phyloP scores from a whole-genome alignment of 805 yeast genomes.

The Hanseniaspora lachancei region DNA sequence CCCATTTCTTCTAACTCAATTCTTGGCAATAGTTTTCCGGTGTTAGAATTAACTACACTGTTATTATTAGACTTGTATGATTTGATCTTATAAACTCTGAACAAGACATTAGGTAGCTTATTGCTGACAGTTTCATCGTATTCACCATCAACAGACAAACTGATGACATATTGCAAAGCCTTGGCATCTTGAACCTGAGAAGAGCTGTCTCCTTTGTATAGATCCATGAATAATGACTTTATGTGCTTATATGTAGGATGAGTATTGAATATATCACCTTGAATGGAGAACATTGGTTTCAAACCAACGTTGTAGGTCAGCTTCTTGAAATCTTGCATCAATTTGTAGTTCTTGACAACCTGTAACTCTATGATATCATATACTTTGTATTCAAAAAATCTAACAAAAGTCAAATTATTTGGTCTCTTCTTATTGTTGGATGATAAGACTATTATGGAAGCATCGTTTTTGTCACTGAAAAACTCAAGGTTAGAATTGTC shows the following conservation, averaged over 20 bases:
- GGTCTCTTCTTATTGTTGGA: constrained; percentile 84
- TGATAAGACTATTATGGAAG: constrained; percentile 68
- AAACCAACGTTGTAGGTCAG: constrained; percentile 74
- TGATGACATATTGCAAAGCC: constrained; percentile 81
- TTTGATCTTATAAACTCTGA: constrained; percentile 80
- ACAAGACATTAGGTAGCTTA: constrained; percentile 65
- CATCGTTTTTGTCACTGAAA: constrained; percentile 87
- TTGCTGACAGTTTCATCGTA: constrained; percentile 43
- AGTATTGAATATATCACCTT: constrained; percentile 80
- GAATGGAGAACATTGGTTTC: constrained; percentile 87
- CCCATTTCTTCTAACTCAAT: constrained; percentile 92
- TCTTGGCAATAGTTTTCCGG: constrained; percentile 58
- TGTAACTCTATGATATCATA: constrained; percentile 90
- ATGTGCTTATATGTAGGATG: constrained; percentile 76
- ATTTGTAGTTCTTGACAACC: constrained; percentile 52
- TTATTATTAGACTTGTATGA: constrained; percentile 67
- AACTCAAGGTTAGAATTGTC: constrained; percentile 55
- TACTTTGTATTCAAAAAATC: constrained; percentile 81
- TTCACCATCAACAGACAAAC: constrained; percentile 66
- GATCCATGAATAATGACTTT: constrained; percentile 80
- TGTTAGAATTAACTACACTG: constrained; percentile 12
- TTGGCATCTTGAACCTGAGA: constrained; percentile 82
- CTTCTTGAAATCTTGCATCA: constrained; percentile 68
- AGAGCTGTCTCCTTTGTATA: constrained; percentile 66
- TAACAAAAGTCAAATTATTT: constrained; percentile 70